phyloP scores from a whole-genome alignment of 2,329 filamentous ascomycete genomes.

The Fusarium dlaminii region DNA sequence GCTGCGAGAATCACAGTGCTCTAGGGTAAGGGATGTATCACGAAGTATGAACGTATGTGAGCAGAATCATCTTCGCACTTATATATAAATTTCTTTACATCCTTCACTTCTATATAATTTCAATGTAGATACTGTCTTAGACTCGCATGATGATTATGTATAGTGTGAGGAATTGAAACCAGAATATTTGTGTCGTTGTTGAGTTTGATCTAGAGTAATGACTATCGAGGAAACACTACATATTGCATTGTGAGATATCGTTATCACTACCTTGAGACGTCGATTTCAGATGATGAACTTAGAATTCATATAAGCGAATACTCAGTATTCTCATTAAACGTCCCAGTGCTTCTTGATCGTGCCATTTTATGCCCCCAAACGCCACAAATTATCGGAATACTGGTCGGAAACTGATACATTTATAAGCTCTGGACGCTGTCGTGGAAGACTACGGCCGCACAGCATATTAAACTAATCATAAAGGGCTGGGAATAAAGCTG shows the following conservation, averaged over 20 bases:
- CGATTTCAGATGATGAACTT: not conserved
- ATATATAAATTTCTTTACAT: too few species aligned
- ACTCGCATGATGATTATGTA: not conserved
- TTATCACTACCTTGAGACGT: not conserved
- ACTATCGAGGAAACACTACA: not conserved
- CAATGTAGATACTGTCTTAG: not conserved
- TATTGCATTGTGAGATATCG: too few species aligned
- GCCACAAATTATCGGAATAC: not conserved
- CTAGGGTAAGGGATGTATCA: not conserved
- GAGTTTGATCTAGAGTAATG: not conserved
- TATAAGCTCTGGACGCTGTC: not conserved
- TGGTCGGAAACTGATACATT: not conserved
- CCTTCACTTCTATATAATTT: too few species aligned
- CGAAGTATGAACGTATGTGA: too few species aligned
- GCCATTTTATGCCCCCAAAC: not conserved
- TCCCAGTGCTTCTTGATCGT: not conserved
- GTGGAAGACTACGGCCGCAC: not conserved
- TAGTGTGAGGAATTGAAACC: not conserved
- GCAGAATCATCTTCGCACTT: not conserved
- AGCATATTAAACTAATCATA: not conserved
- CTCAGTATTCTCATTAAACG: not conserved
- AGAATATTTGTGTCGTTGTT: not conserved
- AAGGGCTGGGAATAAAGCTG: not conserved
- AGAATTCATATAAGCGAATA: too few species aligned
- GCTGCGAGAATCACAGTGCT: not conserved